Evolutionary conservation across 164 flowering plant species (phyloP), one percentile per base, ranked within the genome.

Genomic region (Houttuynia cordata): DNA sequence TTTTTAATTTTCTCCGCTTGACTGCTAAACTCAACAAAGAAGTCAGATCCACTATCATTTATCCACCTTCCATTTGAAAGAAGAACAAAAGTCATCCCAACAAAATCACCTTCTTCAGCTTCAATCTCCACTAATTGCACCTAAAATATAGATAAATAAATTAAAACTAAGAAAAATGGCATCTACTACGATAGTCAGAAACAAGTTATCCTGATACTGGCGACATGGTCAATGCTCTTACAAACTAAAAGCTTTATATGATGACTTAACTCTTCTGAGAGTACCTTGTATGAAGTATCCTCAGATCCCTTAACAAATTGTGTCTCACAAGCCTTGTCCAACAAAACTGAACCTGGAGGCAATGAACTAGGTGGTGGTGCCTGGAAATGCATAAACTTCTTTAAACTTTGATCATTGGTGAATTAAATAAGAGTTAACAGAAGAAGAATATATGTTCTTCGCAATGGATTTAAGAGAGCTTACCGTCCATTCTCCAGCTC

Each of bases 51-150:
- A 10, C 71, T 71, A 68, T 86, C 72, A 75, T 90, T 93, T 51
- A 93, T 80, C 97, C 99, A 93, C 10, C 78, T 81, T 57, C 78
- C 92, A 73, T 68, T 79, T 73, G 91, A 80, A 8, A 63, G 23
- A 60, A 93, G 89, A 42, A 93, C 95, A 80, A 93, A 93, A 49
- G 96, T 88, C 85, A 93, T 82, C 51, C 99, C 99, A 15, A 71
- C 75, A 71, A 70, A 90, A 63, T 67, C 68, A 1, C 75, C 88
- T 41, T 78, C 96, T 64, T 78, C 80, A 68, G 88, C 64, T 69
- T 78, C 83, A 57, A 93, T 80, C 69, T 85, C 89, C 37, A 84
- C 40, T 58, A 71, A 72, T 68, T 83, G 90, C 59, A 86, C 77
- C 89, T 86, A 20, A n/a, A 57, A 37, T 24, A 20, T 30, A 30